Evolutionary conservation across 192 early-diverging fungal species (phyloP).

Genomic region (Coemansia sp.): DNA sequence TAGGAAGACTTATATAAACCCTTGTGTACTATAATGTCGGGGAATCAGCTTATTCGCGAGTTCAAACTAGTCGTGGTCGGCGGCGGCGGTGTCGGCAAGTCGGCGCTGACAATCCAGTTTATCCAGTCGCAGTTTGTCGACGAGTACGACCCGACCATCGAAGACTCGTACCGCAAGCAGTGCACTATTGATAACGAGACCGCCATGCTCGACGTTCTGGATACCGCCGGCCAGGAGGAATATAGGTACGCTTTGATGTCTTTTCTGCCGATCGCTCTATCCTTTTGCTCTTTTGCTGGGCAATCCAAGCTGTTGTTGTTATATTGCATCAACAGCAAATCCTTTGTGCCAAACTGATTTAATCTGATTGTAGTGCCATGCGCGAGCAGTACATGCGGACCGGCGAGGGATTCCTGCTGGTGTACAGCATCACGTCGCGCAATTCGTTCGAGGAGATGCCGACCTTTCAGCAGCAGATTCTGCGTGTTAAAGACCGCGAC

Average conservation of each 20-base stretch:
- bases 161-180: slow-evolving; percentile 98
- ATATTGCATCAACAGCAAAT: neutral
- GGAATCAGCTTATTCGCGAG: slow-evolving; percentile 55
- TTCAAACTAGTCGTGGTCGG: slow-evolving; percentile 84
- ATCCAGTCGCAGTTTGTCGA: slow-evolving; percentile 82
- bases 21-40: slow-evolving; percentile 35
- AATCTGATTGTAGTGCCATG: slow-evolving; percentile 62
- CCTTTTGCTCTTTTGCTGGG: neutral
- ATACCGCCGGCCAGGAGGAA: slow-evolving; percentile 96
- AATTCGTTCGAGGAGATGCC: slow-evolving; percentile 90
- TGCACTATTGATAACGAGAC: slow-evolving; percentile 87
- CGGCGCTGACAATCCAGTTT: slow-evolving; percentile 80
- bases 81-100: slow-evolving; percentile 83
- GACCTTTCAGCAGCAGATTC: slow-evolving; percentile 89
- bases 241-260: slow-evolving; percentile 59
- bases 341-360: neutral
- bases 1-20: neutral
- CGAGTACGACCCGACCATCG: slow-evolving; percentile 96
- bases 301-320: slow-evolving; percentile 8
- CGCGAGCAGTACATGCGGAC: slow-evolving; percentile 97
- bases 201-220: slow-evolving; percentile 88
- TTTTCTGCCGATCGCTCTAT: slow-evolving; percentile 7
- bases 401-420: slow-evolving; percentile 92
- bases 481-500: slow-evolving; percentile 93
- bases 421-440: slow-evolving; percentile 90